Conservation (phyloP, 768 basidiomycete genomes). For the Naganishia kalamii region DNA sequence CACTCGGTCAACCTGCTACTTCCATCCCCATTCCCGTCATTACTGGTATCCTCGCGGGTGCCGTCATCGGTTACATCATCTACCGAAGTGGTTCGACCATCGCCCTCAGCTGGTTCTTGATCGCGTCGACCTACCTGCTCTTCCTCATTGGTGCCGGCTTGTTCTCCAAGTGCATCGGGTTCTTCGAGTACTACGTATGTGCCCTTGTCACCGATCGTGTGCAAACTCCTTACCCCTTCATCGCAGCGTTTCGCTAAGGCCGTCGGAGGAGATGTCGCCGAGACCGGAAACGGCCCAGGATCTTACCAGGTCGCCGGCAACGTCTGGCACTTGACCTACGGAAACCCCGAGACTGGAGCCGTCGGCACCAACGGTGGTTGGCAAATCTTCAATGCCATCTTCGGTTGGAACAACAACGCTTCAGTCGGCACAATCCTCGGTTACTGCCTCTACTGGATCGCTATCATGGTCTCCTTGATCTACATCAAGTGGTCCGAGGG, state of each 20-base stretch:
- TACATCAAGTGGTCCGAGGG: slow-evolving; percentile 51
- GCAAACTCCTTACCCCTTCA: slow-evolving; percentile 8
- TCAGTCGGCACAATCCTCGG: slow-evolving; percentile 73
- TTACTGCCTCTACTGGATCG: slow-evolving; percentile 89
- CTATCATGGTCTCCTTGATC: slow-evolving; percentile 63
- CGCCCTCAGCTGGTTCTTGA: slow-evolving; percentile 79
- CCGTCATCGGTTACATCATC: slow-evolving; percentile 57
- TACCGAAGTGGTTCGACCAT: slow-evolving; percentile 44
- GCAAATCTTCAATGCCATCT: slow-evolving; percentile 66
- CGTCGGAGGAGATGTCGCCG: slow-evolving; percentile 62
- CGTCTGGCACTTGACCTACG: slow-evolving; percentile 56
- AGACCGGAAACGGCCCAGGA: slow-evolving; percentile 64
- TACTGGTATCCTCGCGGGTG: slow-evolving; percentile 71
- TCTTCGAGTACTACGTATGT: slow-evolving; percentile 59
- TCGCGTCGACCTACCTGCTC: slow-evolving; percentile 84
- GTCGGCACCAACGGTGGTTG: slow-evolving; percentile 25
- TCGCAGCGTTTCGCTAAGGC: slow-evolving; percentile 32
- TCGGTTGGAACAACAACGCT: slow-evolving; percentile 71
- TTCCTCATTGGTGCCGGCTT: slow-evolving; percentile 91
- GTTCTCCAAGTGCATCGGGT: slow-evolving; percentile 68
- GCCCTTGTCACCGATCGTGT: slow-evolving; percentile 49
- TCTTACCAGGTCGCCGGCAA: slow-evolving; percentile 72
- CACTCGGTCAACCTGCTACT: slow-evolving; percentile 70
- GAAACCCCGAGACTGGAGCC: slow-evolving; percentile 37
- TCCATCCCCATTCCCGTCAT: slow-evolving; percentile 88